These are phyloP conservation scores for Pyrenophora graminea DNA, from an alignment of 2,329 filamentous ascomycete species.

Conservation along the genomic window DNA sequence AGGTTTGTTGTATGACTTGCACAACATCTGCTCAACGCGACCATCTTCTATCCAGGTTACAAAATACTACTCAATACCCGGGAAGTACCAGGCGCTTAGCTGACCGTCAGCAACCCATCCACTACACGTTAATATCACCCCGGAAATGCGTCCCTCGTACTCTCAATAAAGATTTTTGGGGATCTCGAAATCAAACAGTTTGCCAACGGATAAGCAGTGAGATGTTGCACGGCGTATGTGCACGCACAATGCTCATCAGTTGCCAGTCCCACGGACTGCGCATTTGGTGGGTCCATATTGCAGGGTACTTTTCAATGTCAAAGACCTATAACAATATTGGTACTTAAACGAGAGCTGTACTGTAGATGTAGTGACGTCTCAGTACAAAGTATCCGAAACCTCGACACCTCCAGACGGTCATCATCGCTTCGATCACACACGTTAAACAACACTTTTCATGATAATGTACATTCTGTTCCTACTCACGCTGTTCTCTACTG, in stretches of 20 bases:
- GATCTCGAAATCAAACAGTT: neutral
- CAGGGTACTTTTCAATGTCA: neutral
- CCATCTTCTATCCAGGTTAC: neutral
- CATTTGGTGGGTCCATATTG: neutral
- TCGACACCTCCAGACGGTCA: neutral
- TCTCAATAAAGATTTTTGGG: no score
- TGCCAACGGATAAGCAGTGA: conserved; percentile 1
- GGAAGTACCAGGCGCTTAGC: neutral
- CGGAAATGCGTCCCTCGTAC: no score
- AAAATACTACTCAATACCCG: neutral
- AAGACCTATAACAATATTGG: neutral
- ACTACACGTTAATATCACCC: no score
- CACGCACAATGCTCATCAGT: neutral
- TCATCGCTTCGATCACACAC: neutral
- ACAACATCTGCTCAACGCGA: neutral
- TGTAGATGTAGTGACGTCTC: neutral
- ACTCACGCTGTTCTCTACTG: neutral
- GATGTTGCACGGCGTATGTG: conserved; percentile 5
- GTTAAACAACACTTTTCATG: neutral
- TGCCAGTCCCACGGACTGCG: neutral
- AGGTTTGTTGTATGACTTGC: neutral
- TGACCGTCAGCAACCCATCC: no score
- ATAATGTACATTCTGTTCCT: neutral
- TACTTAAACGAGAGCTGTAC: conserved; percentile 3
- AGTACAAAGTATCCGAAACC: neutral